Conservation (phyloP, 1,139 yeast genomes). For the Yamadazyma kanchanaburiensis region DNA sequence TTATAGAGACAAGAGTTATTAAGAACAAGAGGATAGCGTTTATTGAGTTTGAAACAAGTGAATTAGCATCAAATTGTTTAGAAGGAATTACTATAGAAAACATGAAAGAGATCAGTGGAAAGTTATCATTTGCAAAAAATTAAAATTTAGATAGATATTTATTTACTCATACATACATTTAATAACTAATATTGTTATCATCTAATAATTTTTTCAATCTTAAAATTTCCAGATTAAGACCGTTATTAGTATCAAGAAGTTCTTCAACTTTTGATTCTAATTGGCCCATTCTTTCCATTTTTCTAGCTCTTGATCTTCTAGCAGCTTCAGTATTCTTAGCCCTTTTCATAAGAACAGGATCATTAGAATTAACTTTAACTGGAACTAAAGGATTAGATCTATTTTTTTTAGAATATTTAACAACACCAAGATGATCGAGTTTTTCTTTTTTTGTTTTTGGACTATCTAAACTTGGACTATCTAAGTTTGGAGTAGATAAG, state of each 20-base stretch:
- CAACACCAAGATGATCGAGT: slow-evolving; percentile 61
- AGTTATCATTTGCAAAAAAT: slow-evolving; percentile 8
- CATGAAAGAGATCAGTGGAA: slow-evolving; percentile 4
- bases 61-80: slow-evolving; percentile 22
- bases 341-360: slow-evolving; percentile 73
- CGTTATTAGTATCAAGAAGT: slow-evolving; percentile 52
- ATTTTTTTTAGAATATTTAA: slow-evolving; percentile 62
- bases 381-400: slow-evolving; percentile 65
- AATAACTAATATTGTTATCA: slow-evolving; percentile 21
- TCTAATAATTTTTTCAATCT: slow-evolving; percentile 51
- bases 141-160: slow-evolving; percentile 1
- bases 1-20: slow-evolving; percentile 63
- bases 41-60: slow-evolving; percentile 66
- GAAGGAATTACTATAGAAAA: slow-evolving; percentile 3
- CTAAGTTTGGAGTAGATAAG: slow-evolving; percentile 30
- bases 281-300: slow-evolving; percentile 82
- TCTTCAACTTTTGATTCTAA: slow-evolving; percentile 74
- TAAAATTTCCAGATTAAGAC: slow-evolving; percentile 55
- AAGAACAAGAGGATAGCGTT: slow-evolving; percentile 70
- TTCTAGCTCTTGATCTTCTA: slow-evolving; percentile 90
- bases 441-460: slow-evolving; percentile 23
- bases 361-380: slow-evolving; percentile 51
- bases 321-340: slow-evolving; percentile 98
- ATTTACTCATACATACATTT: slow-evolving; percentile 3
- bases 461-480: no score